phyloP scores from a whole-genome alignment of 768 basidiomycete genomes.

The Suillus spraguei region DNA sequence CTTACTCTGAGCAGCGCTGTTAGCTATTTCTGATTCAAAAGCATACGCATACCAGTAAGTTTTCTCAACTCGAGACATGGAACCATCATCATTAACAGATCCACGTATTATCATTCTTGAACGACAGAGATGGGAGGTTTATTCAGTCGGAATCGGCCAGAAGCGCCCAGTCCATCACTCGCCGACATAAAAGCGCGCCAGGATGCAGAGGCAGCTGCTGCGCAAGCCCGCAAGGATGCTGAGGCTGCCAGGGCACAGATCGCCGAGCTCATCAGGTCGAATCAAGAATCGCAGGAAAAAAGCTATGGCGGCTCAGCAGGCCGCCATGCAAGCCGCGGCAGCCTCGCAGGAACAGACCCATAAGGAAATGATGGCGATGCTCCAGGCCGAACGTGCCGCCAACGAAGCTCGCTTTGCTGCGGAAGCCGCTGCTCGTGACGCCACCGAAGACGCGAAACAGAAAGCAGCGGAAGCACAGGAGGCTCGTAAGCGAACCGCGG shows the following conservation, averaged over 20 bases:
- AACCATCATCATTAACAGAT: background rate
- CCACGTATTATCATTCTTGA: background rate
- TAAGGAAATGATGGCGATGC: slow-evolving; percentile 8
- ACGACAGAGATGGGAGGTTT: background rate
- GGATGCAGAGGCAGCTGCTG: slow-evolving; percentile 8
- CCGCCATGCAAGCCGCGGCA: background rate
- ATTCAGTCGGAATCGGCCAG: slow-evolving; percentile 1
- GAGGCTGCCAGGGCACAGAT: slow-evolving; percentile 5
- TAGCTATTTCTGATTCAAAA: background rate
- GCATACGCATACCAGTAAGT: background rate
- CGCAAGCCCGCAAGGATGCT: slow-evolving; percentile 9
- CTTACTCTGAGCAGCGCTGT: background rate
- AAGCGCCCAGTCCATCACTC: slow-evolving; percentile 8
- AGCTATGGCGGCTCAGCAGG: background rate
- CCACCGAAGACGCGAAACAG: slow-evolving; percentile 5
- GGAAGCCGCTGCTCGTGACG: slow-evolving; percentile 10
- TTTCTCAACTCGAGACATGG: background rate
- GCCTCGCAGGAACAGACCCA: slow-evolving; percentile 1
- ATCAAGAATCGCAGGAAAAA: slow-evolving; percentile 6
- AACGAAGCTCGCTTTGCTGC: slow-evolving; percentile 9
- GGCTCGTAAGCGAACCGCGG: slow-evolving; percentile 15
- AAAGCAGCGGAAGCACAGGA: slow-evolving; percentile 10
- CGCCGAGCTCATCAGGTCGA: background rate
- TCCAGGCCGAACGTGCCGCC: slow-evolving; percentile 4
- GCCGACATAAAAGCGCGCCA: slow-evolving; percentile 3